A percentile compares a stretch with the other conserved stretches of the same genome.
These are phyloP conservation scores for Aureobasidium lini DNA, from an alignment of 2,329 filamentous ascomycete genomes.

Conservation along the genomic window DNA sequence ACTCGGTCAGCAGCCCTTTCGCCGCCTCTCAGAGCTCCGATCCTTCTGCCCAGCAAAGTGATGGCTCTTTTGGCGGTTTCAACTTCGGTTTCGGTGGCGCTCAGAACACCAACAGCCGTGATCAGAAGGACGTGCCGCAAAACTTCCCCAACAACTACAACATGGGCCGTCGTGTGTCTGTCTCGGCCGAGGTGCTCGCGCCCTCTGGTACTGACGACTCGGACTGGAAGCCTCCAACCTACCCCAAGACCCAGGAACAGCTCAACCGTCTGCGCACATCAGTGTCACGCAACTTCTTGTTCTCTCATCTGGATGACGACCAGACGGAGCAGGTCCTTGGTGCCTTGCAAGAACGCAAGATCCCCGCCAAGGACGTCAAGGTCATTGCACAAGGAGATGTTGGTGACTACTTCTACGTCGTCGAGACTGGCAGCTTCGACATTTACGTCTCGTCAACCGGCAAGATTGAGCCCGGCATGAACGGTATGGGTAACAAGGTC, in stretches of 20 bases:
- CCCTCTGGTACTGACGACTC: constrained; percentile 76
- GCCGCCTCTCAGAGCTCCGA: constrained; percentile 17
- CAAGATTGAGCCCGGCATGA: constrained; percentile 66
- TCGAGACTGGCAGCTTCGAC: constrained; percentile 84
- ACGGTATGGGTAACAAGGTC: constrained; percentile 78
- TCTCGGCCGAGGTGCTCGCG: constrained; percentile 93
- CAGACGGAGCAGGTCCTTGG: constrained; percentile 81
- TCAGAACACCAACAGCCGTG: constrained; percentile 26
- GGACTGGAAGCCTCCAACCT: constrained; percentile 82
- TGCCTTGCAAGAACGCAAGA: constrained; percentile 87
- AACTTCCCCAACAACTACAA: constrained; percentile 90
- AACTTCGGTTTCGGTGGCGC: constrained; percentile 21
- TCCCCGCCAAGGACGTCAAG: constrained; percentile 82
- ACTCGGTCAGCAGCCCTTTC: constrained; percentile 22
- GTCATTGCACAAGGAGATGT: constrained; percentile 94
- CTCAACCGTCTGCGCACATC: constrained; percentile 68
- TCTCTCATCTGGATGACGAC: constrained; percentile 90
- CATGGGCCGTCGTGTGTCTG: constrained; percentile 84
- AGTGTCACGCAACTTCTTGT: constrained; percentile 86
- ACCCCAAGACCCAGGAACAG: constrained; percentile 78
- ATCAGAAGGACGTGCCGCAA: constrained; percentile 46
- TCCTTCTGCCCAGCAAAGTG: constrained; percentile 14
- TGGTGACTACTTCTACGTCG: constrained; percentile 96
- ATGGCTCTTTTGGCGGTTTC: constrained; percentile 29
- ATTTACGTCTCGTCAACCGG: constrained; percentile 80